A percentile compares a stretch with the other conserved stretches of the same genome.
These are phyloP conservation scores for Hirsutella minnesotensis DNA, from an alignment of 2,329 filamentous ascomycete species.

Conservation along the genomic window DNA sequence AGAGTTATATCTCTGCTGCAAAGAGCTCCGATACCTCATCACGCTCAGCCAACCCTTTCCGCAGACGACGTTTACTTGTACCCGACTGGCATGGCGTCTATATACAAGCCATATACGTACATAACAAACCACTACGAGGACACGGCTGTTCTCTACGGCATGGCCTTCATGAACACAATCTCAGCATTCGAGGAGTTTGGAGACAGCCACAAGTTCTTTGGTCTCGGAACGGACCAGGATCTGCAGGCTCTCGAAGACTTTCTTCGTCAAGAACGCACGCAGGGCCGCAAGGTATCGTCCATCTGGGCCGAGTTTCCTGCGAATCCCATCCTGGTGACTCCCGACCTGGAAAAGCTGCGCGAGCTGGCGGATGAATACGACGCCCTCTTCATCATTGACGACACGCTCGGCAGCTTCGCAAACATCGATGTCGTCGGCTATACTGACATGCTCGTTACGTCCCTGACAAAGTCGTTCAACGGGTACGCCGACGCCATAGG, in stretches of 20 bases:
- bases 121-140: conserved; percentile 16
- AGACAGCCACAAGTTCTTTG: conserved; percentile 27
- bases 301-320: conserved; percentile 27
- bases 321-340: conserved; percentile 11
- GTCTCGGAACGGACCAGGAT: conserved; percentile 21
- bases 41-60: conserved; percentile 14
- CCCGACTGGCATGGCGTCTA: conserved; percentile 34
- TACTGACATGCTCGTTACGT: conserved; percentile 32
- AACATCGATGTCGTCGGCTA: conserved; percentile 30
- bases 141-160: conserved; percentile 26
- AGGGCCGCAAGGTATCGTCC: conserved; percentile 24
- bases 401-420: conserved; percentile 26
- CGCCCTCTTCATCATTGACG: conserved; percentile 26
- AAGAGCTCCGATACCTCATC: neutral
- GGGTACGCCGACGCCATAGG: conserved; percentile 38
- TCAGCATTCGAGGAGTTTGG: conserved; percentile 27
- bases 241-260: conserved; percentile 26
- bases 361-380: conserved; percentile 18
- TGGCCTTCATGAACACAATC: conserved; percentile 30
- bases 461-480: conserved; percentile 39
- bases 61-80: conserved; percentile 32
- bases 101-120: conserved; percentile 25
- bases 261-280: conserved; percentile 20
- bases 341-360: conserved; percentile 9
- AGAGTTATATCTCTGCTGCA: neutral